Conservation (phyloP, 306 rosid genomes). For the Cucumis sativus region DNA sequence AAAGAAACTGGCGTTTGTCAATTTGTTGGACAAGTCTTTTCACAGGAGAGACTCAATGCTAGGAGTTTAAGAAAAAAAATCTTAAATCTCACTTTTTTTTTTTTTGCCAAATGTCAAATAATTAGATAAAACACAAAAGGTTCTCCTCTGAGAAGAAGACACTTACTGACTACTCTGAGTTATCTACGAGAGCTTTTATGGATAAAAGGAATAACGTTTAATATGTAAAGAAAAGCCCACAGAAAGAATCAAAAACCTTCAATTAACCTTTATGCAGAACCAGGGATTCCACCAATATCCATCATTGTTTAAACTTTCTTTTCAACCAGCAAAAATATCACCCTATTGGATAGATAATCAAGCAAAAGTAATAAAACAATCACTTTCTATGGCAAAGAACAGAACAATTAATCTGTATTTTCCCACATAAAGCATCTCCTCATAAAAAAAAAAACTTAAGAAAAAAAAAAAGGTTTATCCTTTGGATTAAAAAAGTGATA, state of each 20-base stretch:
- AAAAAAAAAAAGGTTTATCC: background rate
- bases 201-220: background rate
- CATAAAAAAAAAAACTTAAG: background rate
- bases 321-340: background rate
- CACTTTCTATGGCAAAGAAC: background rate
- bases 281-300: constrained; percentile 8
- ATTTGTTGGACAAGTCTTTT: background rate
- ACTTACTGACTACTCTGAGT: background rate
- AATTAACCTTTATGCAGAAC: background rate
- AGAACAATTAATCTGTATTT: background rate
- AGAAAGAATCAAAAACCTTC: constrained; percentile 5
- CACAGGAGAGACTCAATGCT: background rate
- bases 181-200: background rate
- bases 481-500: background rate
- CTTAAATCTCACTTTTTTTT: background rate
- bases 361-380: background rate
- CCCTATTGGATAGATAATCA: background rate
- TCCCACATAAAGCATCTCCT: constrained; percentile 1
- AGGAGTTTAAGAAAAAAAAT: background rate
- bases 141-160: background rate
- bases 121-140: background rate
- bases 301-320: constrained; percentile 6
- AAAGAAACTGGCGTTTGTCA: background rate
- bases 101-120: constrained; percentile 1
- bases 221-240: background rate